A percentile compares a stretch with the other conserved stretches of the same genome.
phyloP scores from a whole-genome alignment of 2,329 filamentous ascomycete genomes.

The Tolypocladium tropicale region DNA sequence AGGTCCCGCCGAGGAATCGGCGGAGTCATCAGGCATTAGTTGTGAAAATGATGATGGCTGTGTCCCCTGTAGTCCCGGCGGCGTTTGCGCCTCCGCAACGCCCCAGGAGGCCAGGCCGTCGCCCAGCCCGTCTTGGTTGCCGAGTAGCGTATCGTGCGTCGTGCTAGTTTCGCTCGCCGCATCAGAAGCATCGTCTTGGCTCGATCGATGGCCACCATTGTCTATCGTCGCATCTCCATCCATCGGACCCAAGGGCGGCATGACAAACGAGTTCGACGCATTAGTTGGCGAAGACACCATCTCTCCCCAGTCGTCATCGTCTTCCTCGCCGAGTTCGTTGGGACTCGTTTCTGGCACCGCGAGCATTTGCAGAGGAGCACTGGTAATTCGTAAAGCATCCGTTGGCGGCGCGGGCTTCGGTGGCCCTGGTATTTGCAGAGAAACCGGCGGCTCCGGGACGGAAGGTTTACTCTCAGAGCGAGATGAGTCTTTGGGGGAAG shows the following conservation, averaged over 20 bases:
- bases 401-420: neutral
- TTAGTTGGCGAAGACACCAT: slow-evolving; percentile 36
- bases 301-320: slow-evolving; percentile 51
- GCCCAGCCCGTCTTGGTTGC: neutral
- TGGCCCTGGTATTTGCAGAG: neutral
- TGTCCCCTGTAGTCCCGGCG: neutral
- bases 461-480: no score
- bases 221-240: neutral
- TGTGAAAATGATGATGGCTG: neutral
- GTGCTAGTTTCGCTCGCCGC: no score
- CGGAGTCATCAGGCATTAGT: no score
- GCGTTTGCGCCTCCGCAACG: neutral
- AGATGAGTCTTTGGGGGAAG: no score
- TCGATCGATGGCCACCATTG: neutral
- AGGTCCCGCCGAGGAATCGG: neutral
- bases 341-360: neutral
- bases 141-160: neutral
- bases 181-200: neutral
- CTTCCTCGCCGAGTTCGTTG: slow-evolving; percentile 15
- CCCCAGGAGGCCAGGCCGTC: neutral
- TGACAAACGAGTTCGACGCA: neutral
- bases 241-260: neutral
- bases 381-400: neutral
- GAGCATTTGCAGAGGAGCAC: neutral
- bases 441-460: neutral